phyloP scores from a whole-genome alignment of 1,284 basidiomycete genomes.

The Kwoniella shivajii region DNA sequence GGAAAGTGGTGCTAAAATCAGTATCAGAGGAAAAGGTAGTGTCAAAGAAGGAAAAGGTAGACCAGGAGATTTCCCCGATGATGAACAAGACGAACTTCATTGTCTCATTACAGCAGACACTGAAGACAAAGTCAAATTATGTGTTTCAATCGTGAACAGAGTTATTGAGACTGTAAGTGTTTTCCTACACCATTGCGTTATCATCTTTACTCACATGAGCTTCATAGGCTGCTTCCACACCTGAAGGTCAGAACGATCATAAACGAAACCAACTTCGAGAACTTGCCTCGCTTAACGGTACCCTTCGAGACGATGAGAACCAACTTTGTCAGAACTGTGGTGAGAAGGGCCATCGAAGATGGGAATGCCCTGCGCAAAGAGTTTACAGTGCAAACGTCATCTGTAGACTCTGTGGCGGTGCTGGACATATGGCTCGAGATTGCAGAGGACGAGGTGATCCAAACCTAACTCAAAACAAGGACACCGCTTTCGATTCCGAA shows the following conservation, averaged over 20 bases:
- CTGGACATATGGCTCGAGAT: slow-evolving; percentile 94
- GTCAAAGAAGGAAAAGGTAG: slow-evolving; percentile 98
- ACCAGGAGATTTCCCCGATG: slow-evolving; percentile 87
- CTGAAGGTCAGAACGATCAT: slow-evolving; percentile 99
- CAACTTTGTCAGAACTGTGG: slow-evolving; percentile 99
- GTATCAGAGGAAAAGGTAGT: slow-evolving; percentile 95
- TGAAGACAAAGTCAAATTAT: slow-evolving; percentile 85
- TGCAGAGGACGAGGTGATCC: slow-evolving; percentile 66
- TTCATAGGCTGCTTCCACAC: slow-evolving; percentile 88
- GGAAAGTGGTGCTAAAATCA: slow-evolving; percentile 97
- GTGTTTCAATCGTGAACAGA: slow-evolving; percentile 93
- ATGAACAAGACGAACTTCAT: slow-evolving; percentile 98
- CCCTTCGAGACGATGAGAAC: slow-evolving; percentile 98
- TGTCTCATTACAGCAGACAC: slow-evolving; percentile 93
- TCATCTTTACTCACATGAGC: neutral
- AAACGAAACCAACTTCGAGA: slow-evolving; percentile 99
- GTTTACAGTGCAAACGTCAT: slow-evolving; percentile 98
- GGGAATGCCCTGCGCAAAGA: slow-evolving; percentile 93
- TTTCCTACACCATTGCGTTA: neutral
- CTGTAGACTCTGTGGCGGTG: slow-evolving; percentile 91
- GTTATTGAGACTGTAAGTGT: slow-evolving; percentile 92
- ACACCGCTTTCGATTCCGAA: slow-evolving; percentile 81
- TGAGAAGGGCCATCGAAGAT: slow-evolving; percentile 81
- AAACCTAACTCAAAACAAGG: slow-evolving; percentile 53
- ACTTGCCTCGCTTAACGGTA: slow-evolving; percentile 95